These are phyloP conservation scores for Lichenothelia convexa DNA, from an alignment of 495 filamentous ascomycete species.

Conservation along the genomic window DNA sequence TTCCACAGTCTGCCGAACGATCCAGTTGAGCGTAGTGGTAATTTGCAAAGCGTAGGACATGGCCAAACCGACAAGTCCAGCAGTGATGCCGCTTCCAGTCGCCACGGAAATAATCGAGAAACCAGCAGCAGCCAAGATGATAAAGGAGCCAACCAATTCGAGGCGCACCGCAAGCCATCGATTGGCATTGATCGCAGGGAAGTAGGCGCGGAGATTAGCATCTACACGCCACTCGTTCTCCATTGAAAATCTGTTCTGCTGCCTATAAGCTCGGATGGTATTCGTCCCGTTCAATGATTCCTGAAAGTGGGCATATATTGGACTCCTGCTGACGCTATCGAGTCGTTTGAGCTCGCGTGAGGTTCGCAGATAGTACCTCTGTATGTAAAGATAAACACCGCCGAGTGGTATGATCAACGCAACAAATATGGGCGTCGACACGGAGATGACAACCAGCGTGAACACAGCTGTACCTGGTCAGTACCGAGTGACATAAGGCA, in stretches of 20 bases:
- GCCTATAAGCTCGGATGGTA: conserved; percentile 93
- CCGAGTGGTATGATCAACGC: conserved; percentile 63
- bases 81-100: conserved; percentile 43
- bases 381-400: conserved; percentile 76
- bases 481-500: conserved; percentile 1
- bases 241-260: conserved; percentile 66
- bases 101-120: conserved; percentile 70
- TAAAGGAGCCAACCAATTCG: conserved; percentile 89
- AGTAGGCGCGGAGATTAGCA: conserved; percentile 86
- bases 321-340: conserved; percentile 86
- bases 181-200: conserved; percentile 90
- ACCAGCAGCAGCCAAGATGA: conserved; percentile 73
- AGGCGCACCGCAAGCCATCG: conserved; percentile 90
- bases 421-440: conserved; percentile 64
- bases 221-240: conserved; percentile 99
- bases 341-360: conserved; percentile 92
- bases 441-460: conserved; percentile 70
- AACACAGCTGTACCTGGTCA: conserved; percentile 29
- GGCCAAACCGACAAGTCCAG: conserved; percentile 75
- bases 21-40: conserved; percentile 98
- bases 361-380: conserved; percentile 91
- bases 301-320: conserved; percentile 97
- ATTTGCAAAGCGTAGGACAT: conserved; percentile 98
- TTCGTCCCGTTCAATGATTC: conserved; percentile 87
- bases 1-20: conserved; percentile 96